Conservation (phyloP, 73 alveolate genomes). For the Stentor coeruleus region DNA sequence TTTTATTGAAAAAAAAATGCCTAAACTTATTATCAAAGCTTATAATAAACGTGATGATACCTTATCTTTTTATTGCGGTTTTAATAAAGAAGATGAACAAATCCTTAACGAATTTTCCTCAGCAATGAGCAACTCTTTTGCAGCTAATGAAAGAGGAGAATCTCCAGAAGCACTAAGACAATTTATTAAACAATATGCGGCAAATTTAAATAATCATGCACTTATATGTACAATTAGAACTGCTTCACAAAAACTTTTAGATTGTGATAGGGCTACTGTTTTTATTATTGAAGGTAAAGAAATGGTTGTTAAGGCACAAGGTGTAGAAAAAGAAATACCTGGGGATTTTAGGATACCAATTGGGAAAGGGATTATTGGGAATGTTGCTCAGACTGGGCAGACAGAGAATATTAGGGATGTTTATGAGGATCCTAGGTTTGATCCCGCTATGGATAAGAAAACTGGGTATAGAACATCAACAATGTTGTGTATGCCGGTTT, state of each 20-base stretch:
- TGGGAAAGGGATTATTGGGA: conserved; percentile 30
- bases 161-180: background rate
- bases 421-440: conserved; percentile 22
- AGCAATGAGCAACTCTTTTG: background rate
- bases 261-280: conserved; percentile 23
- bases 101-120: background rate
- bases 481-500: conserved; percentile 13
- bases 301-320: background rate
- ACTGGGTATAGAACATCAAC: conserved; percentile 18
- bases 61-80: background rate
- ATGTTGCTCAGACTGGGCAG: conserved; percentile 7
- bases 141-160: background rate
- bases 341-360: conserved; percentile 44
- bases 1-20: background rate
- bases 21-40: background rate
- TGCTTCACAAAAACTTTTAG: background rate
- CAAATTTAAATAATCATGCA: background rate
- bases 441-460: background rate
- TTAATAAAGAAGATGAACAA: background rate
- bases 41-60: background rate
- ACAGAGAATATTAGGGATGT: background rate
- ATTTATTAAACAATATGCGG: background rate
- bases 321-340: background rate
- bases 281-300: conserved; percentile 4
- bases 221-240: background rate